phyloP scores from a whole-genome alignment of 2,329 filamentous ascomycete species.

The Talaromyces islandicus region DNA sequence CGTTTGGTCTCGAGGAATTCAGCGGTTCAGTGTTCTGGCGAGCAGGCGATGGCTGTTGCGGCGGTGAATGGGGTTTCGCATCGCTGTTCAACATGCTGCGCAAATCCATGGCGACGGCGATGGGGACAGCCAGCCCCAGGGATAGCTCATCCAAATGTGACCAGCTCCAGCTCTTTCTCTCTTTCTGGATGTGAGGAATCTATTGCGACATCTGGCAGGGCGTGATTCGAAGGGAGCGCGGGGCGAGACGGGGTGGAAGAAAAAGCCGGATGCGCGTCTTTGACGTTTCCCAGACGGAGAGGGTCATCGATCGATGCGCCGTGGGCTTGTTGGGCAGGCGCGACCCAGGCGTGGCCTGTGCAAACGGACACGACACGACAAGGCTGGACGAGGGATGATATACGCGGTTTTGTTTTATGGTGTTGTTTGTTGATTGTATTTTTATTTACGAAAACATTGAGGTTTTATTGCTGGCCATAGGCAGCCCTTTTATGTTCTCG shows the following conservation, averaged over 20 bases:
- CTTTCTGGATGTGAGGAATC: neutral
- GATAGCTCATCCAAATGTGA: conserved; percentile 11
- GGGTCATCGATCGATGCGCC: neutral
- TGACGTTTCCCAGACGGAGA: conserved; percentile 2
- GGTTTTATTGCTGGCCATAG: neutral
- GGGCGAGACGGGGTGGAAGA: neutral
- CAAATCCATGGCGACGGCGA: conserved; percentile 43
- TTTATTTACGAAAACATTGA: neutral
- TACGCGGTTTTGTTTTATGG: neutral
- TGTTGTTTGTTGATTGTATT: neutral
- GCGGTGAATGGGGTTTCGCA: conserved; percentile 22
- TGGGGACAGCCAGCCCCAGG: conserved; percentile 9
- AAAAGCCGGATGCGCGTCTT: conserved; percentile 5
- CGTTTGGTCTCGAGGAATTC: conserved; percentile 18
- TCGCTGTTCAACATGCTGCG: conserved; percentile 48
- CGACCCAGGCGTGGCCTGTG: neutral
- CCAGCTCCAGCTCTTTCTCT: conserved; percentile 2
- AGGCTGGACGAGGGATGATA: neutral
- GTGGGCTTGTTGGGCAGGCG: neutral
- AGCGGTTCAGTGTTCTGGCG: conserved; percentile 24
- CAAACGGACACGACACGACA: neutral
- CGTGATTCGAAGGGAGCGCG: neutral
- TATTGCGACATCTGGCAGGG: conserved; percentile 4
- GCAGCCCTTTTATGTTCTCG: neutral
- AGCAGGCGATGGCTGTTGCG: conserved; percentile 20